Percentiles rank a stretch among this genome's conserved stretches.
phyloP scores from a whole-genome alignment of 306 rosid species.

The Rubus parviflorus region DNA sequence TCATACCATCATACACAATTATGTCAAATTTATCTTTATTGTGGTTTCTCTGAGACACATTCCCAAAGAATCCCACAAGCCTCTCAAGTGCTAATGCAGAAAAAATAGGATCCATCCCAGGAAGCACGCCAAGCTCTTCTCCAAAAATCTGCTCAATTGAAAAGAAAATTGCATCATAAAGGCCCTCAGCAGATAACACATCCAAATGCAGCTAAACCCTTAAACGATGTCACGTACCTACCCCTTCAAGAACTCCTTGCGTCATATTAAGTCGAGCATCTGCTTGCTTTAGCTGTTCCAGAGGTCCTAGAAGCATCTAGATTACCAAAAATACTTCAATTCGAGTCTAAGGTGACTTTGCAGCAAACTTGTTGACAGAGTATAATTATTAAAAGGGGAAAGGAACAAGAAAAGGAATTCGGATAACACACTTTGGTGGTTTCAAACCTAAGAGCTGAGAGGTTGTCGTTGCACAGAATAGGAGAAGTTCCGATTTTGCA shows the following conservation, averaged over 20 bases:
- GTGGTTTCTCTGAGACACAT: slow-evolving; percentile 40
- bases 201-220: slow-evolving; percentile 15
- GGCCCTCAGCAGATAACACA: background rate
- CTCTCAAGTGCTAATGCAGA: slow-evolving; percentile 63
- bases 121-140: slow-evolving; percentile 94
- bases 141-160: slow-evolving; percentile 69
- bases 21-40: slow-evolving; percentile 57
- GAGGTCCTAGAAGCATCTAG: slow-evolving; percentile 89
- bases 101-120: slow-evolving; percentile 86
- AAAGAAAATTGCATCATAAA: slow-evolving; percentile 13
- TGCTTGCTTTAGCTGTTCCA: slow-evolving; percentile 74
- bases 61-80: slow-evolving; percentile 55
- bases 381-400: background rate
- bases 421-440: slow-evolving; percentile 72
- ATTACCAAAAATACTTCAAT: slow-evolving; percentile 22
- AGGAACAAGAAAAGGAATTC: slow-evolving; percentile 20
- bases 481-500: slow-evolving; percentile 82
- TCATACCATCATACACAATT: slow-evolving; percentile 77
- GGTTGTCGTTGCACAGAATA: slow-evolving; percentile 60
- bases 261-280: slow-evolving; percentile 83
- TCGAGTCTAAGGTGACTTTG: slow-evolving; percentile 13
- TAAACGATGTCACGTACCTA: slow-evolving; percentile 56
- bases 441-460: slow-evolving; percentile 90
- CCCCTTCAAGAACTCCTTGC: slow-evolving; percentile 93
- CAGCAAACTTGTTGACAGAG: slow-evolving; percentile 13